These are phyloP conservation scores for Penicillium sp. DNA, from an alignment of 2,329 filamentous ascomycete genomes.

Conservation along the genomic window DNA sequence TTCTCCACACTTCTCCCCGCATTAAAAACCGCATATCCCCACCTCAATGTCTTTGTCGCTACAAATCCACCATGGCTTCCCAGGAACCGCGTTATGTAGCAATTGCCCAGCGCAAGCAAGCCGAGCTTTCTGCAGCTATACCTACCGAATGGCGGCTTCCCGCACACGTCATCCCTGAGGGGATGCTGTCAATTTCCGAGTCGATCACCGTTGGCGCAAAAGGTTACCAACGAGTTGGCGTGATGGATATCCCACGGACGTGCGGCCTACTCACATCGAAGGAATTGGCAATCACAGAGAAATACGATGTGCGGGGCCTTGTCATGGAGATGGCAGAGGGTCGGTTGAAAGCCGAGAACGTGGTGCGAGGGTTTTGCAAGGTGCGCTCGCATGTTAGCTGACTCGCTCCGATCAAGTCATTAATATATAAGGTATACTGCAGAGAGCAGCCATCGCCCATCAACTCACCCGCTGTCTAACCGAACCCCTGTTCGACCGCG, in stretches of 20 bases:
- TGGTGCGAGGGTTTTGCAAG: constrained; percentile 57
- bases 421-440: background rate
- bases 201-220: constrained; percentile 34
- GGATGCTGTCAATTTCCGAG: constrained; percentile 37
- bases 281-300: constrained; percentile 57
- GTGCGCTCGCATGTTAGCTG: constrained; percentile 1
- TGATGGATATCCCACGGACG: constrained; percentile 51
- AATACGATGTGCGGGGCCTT: constrained; percentile 46
- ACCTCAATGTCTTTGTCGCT: background rate
- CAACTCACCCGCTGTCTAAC: constrained; percentile 51
- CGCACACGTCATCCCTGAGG: constrained; percentile 31
- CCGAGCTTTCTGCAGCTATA: constrained; percentile 38
- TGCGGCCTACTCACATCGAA: constrained; percentile 52
- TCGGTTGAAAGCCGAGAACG: constrained; percentile 43
- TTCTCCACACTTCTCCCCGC: constrained; percentile 22
- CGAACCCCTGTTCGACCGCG: constrained; percentile 54
- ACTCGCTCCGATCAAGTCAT: background rate
- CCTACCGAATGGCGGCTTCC: constrained; percentile 42
- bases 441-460: constrained; percentile 41
- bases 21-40: constrained; percentile 3
- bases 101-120: constrained; percentile 41
- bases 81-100: constrained; percentile 26
- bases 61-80: constrained; percentile 14
- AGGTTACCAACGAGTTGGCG: constrained; percentile 35
- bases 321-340: constrained; percentile 35